Conservation (phyloP, 1,284 basidiomycete species). For the Bjerkandera adusta region DNA sequence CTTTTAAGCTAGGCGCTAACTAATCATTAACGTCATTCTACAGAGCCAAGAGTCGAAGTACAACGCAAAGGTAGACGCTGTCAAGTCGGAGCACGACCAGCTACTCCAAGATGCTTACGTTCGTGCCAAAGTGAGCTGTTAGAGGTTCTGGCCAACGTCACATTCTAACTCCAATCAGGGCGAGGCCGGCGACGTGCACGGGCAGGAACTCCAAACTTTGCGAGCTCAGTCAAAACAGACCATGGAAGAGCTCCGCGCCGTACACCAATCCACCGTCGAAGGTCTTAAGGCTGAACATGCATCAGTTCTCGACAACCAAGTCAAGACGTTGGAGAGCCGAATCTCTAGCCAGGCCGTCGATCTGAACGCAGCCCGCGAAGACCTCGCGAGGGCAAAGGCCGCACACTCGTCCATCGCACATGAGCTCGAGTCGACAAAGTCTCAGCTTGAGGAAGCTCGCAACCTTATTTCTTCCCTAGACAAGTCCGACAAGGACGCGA, state of each 20-base stretch:
- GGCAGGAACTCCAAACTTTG: conserved; percentile 67
- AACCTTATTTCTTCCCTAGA: conserved; percentile 39
- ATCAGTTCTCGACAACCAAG: conserved; percentile 52
- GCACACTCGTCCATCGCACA: conserved; percentile 46
- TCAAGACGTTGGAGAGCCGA: conserved; percentile 61
- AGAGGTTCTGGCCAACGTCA: not conserved
- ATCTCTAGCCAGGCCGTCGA: conserved; percentile 61
- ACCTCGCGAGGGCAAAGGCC: conserved; percentile 71
- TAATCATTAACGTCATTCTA: conserved; percentile 4
- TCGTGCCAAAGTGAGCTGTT: conserved; percentile 61
- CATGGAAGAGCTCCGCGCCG: conserved; percentile 63
- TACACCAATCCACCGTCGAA: conserved; percentile 59
- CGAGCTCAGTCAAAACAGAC: conserved; percentile 63
- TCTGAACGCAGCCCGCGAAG: conserved; percentile 79
- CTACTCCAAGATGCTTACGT: conserved; percentile 70
- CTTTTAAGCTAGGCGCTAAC: not conserved
- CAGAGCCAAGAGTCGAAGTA: conserved; percentile 72
- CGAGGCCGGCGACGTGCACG: conserved; percentile 65
- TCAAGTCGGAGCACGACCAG: conserved; percentile 66
- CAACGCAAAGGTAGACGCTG: conserved; percentile 58
- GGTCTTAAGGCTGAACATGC: conserved; percentile 63
- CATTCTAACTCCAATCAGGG: conserved; percentile 37
- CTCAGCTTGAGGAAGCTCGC: conserved; percentile 63
- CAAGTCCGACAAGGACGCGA: conserved; percentile 46
- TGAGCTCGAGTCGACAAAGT: conserved; percentile 53